Evolutionary conservation across 768 basidiomycete genomes (phyloP).

Genomic region (Trametes cinnabarina): DNA sequence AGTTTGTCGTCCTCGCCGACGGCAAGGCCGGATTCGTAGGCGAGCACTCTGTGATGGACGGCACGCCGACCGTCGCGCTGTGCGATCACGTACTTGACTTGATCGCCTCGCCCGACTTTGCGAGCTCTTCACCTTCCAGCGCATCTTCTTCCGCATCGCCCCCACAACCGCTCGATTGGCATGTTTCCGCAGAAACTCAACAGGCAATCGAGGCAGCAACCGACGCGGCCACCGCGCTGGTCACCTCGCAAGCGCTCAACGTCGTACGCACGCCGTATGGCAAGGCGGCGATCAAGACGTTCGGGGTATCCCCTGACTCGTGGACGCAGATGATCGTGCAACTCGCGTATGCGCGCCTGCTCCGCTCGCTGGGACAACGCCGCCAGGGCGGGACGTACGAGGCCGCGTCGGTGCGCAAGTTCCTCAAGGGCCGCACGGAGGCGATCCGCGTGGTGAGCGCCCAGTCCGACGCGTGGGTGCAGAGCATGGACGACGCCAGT

Average conservation of each 20-base stretch:
- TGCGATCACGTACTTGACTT: slow-evolving; percentile 67
- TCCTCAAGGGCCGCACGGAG: slow-evolving; percentile 88
- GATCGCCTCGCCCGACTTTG: slow-evolving; percentile 60
- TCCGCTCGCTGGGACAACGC: slow-evolving; percentile 42
- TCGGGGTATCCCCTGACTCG: slow-evolving; percentile 88
- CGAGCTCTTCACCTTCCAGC: slow-evolving; percentile 45
- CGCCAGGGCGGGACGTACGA: slow-evolving; percentile 86
- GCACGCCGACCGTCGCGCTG: slow-evolving; percentile 74
- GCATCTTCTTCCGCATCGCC: slow-evolving; percentile 13
- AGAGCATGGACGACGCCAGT: slow-evolving; percentile 60
- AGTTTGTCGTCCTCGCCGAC: slow-evolving; percentile 86
- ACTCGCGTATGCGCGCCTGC: slow-evolving; percentile 77
- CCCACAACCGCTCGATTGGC: slow-evolving; percentile 44
- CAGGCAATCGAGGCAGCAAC: slow-evolving; percentile 59
- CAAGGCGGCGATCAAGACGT: slow-evolving; percentile 81
- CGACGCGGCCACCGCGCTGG: slow-evolving; percentile 52
- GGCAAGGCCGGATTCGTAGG: slow-evolving; percentile 84
- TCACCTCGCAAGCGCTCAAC: slow-evolving; percentile 59
- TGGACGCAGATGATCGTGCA: slow-evolving; percentile 95
- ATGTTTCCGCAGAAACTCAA: slow-evolving; percentile 46
- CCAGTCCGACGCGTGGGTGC: slow-evolving; percentile 77
- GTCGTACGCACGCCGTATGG: slow-evolving; percentile 75
- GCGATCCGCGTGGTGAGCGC: slow-evolving; percentile 82
- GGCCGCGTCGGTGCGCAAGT: slow-evolving; percentile 86
- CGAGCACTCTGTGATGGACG: slow-evolving; percentile 91